These are phyloP conservation scores for Boletus fagicola DNA, from an alignment of 768 basidiomycete species.

Conservation along the genomic window DNA sequence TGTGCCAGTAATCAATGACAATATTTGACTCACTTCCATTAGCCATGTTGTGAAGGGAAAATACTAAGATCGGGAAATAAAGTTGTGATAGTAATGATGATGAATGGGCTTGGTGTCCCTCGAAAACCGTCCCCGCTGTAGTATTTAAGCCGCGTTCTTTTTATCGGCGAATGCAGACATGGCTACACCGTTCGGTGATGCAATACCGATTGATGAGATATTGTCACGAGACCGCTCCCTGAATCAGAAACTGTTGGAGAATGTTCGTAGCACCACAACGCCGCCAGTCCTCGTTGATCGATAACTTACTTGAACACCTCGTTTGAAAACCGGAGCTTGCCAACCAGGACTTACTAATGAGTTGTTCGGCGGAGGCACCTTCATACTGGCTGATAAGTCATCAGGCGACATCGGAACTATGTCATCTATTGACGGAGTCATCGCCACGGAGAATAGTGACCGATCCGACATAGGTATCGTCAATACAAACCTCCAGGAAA, in stretches of 20 bases:
- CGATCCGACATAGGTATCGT: background rate
- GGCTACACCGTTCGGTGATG: background rate
- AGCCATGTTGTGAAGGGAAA: constrained; percentile 14
- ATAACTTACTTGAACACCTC: constrained; percentile 16
- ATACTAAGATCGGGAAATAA: background rate
- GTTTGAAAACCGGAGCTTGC: constrained; percentile 22
- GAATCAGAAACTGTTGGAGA: constrained; percentile 1
- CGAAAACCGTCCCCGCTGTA: background rate
- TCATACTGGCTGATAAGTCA: background rate
- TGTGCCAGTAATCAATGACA: background rate
- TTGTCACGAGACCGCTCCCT: constrained; percentile 1
- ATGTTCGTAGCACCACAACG: background rate
- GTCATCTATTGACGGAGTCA: background rate
- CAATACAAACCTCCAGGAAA: background rate
- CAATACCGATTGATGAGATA: constrained; percentile 3
- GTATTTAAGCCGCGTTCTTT: constrained; percentile 26
- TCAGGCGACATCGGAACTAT: constrained; percentile 7
- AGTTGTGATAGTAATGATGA: background rate
- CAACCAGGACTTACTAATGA: constrained; percentile 1
- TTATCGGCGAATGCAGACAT: constrained; percentile 8
- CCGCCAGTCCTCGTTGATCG: constrained; percentile 2
- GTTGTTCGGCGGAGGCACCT: background rate
- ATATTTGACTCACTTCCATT: constrained; percentile 19
- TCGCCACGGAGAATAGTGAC: background rate
- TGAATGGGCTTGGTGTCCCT: background rate